Percentiles rank a stretch among this genome's conserved stretches.
These are phyloP conservation scores for Litchi chinensis DNA, from an alignment of 345 rosid species.

Conservation along the genomic window DNA sequence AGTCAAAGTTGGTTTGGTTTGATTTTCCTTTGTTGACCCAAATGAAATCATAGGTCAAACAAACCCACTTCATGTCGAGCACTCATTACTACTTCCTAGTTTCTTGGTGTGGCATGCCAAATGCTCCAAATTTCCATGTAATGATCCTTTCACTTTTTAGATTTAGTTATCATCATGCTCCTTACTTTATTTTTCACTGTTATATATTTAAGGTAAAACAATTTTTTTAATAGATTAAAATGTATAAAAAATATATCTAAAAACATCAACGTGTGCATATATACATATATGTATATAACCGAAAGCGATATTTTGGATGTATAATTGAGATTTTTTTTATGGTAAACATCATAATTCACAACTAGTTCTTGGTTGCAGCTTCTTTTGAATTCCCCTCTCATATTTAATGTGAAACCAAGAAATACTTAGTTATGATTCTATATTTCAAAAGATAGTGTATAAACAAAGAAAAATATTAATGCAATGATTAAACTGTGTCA, in stretches of 20 bases:
- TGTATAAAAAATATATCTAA: too few species aligned
- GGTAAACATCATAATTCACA: background rate
- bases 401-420: background rate
- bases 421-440: background rate
- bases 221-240: too few species aligned
- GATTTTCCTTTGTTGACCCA: slow-evolving; percentile 21
- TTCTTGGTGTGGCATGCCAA: slow-evolving; percentile 8
- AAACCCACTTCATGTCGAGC: slow-evolving; percentile 18
- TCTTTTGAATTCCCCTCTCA: background rate
- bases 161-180: background rate
- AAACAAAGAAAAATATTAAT: background rate
- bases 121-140: background rate
- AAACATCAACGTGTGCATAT: too few species aligned
- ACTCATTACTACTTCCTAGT: slow-evolving; percentile 10
- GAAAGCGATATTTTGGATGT: too few species aligned
- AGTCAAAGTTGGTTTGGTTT: slow-evolving; percentile 25
- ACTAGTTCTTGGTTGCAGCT: background rate
- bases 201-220: background rate
- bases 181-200: background rate
- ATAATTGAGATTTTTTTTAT: too few species aligned
- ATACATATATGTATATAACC: too few species aligned
- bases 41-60: slow-evolving; percentile 23
- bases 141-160: background rate
- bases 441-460: background rate
- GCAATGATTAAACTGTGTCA: background rate